A percentile compares a stretch with the other conserved stretches of the same genome.
Evolutionary conservation across 2,329 filamentous ascomycete genomes (phyloP).

Genomic region (Colletotrichum sp.): DNA sequence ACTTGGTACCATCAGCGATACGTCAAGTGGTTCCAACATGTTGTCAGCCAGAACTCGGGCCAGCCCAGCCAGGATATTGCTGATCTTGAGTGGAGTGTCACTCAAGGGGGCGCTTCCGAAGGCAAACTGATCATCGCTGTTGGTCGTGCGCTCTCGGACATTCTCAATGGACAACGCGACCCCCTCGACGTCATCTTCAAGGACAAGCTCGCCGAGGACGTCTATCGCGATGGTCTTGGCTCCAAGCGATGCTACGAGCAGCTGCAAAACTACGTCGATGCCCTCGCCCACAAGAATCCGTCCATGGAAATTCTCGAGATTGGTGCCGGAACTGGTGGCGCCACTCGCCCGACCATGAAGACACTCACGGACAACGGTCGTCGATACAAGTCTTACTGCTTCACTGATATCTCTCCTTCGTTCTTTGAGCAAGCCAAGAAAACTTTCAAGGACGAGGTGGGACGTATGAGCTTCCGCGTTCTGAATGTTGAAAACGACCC

Average conservation of each 20-base stretch:
- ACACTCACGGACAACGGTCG: constrained; percentile 7
- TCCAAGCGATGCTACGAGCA: constrained; percentile 21
- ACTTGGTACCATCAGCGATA: constrained; percentile 18
- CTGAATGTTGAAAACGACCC: constrained; percentile 38
- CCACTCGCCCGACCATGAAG: constrained; percentile 29
- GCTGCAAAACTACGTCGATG: constrained; percentile 25
- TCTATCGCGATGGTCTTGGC: constrained; percentile 27
- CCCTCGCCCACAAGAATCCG: constrained; percentile 33
- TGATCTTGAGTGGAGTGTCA: constrained; percentile 16
- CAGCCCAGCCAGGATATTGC: neutral
- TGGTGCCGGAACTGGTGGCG: constrained; percentile 37
- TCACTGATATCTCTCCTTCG: constrained; percentile 42
- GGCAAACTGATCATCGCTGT: constrained; percentile 26
- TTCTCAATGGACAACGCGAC: constrained; percentile 28
- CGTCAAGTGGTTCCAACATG: constrained; percentile 20
- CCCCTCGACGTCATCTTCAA: constrained; percentile 32
- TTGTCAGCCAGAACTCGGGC: neutral
- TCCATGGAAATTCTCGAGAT: constrained; percentile 40
- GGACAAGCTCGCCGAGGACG: constrained; percentile 25
- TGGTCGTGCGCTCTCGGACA: constrained; percentile 24
- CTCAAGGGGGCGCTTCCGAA: constrained; percentile 14
- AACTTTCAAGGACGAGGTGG: constrained; percentile 24
- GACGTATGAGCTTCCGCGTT: constrained; percentile 34
- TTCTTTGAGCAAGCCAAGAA: constrained; percentile 40
- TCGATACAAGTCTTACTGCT: constrained; percentile 32